Percentiles rank a stretch among this genome's conserved stretches.
Evolutionary conservation across 1,139 yeast species (phyloP).

Genomic region (Meyerozyma athensensis): DNA sequence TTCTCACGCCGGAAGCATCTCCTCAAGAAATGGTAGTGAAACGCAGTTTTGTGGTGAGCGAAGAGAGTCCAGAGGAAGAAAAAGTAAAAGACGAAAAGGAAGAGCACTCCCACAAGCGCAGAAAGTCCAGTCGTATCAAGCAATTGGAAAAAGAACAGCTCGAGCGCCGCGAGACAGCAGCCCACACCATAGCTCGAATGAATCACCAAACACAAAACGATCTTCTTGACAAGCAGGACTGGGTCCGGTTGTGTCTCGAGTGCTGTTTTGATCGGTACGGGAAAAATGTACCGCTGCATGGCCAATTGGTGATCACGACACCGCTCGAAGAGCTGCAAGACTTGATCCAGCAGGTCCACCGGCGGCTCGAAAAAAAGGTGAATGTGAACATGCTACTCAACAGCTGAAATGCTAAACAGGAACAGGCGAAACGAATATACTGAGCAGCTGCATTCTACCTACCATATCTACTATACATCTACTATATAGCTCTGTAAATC

Average conservation of each 20-base stretch:
- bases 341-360: slow-evolving; percentile 4
- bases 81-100: slow-evolving; percentile 6
- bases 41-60: slow-evolving; percentile 2
- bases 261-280: slow-evolving; percentile 15
- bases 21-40: slow-evolving; percentile 19
- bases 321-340: slow-evolving; percentile 8
- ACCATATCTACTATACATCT: too few species aligned
- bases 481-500: neutral
- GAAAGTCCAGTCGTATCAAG: slow-evolving; percentile 4
- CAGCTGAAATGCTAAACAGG: too few species aligned
- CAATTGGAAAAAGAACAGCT: slow-evolving; percentile 2
- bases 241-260: slow-evolving; percentile 17
- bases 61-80: slow-evolving; percentile 6
- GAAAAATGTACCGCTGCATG: slow-evolving; percentile 5
- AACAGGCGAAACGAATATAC: too few species aligned
- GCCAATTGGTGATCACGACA: slow-evolving; percentile 1
- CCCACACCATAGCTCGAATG: neutral
- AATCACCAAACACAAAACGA: slow-evolving; percentile 9
- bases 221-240: slow-evolving; percentile 19
- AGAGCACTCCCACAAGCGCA: neutral
- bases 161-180: slow-evolving; percentile 16
- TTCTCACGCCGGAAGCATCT: slow-evolving; percentile 36
- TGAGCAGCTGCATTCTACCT: too few species aligned
- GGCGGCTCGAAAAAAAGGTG: neutral
- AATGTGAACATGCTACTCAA: neutral